Base-by-base conservation (phyloP, 2,329 filamentous ascomycete genomes). In the Alternaria dauci region DNA sequence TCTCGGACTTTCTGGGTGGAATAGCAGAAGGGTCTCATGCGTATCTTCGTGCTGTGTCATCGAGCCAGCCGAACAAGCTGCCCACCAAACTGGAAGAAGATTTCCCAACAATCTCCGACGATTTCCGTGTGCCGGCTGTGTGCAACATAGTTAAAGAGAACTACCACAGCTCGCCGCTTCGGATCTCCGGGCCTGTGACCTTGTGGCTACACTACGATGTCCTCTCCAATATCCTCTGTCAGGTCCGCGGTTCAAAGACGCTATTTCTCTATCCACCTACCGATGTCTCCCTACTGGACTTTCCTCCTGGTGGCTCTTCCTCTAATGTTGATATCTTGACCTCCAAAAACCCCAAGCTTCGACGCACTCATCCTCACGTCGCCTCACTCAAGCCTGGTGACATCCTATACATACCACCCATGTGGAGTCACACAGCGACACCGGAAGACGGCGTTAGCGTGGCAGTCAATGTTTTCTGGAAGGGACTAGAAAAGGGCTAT, bases 131-230 rank as follows among this genome's bases (percentile, higher is more conserved):
- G 1, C 92, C 93, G 1, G 58, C 70, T 4, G 53, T 70, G 5
- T 68, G 67, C 25, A 47, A 60, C 6, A 16, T 54, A 14, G 87
- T 92, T 4, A 59, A 58, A 5, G 80, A 88, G n/a, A 87, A 88
- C 62, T 78, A 86, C 4, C 93, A 96, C 74, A 94, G 90, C 75
- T 94, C 91, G 3, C 89, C 93, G 0, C 79, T 96, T 25, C 86
- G 93, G 20, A 88, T 96, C 61, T 94, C 91, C 4, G 92, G 92
- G 1, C 87, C 87, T 2, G 91, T 94, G 11, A 90, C 89, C 41
- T 91, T 97, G 87, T 97, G 94, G 93, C 83, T 96, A 32, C 92
- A 96, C 78, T 96, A 95, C 80, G 92, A 96, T 79, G 92, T 95
- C 16, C 93, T 96, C 85, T 91, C 92, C 51, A 97, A 96, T 71